Evolutionary conservation across 2,329 filamentous ascomycete genomes (phyloP).

Genomic region (Aureobasidium melanogenum): DNA sequence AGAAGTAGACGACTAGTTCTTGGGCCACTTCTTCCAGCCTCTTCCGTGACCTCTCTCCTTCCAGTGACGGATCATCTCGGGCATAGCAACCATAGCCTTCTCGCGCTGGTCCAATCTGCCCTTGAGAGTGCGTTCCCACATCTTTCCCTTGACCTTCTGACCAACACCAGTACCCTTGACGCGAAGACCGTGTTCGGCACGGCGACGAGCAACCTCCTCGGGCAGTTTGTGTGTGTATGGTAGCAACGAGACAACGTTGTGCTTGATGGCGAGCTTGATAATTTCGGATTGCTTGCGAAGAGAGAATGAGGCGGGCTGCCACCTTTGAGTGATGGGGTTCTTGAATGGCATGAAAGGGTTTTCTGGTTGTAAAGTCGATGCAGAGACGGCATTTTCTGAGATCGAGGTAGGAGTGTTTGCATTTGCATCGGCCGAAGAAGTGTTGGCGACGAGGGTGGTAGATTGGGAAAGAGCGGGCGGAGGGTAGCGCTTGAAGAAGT

Average conservation of each 20-base stretch:
- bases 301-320: conserved; percentile 76
- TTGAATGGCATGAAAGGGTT: conserved; percentile 79
- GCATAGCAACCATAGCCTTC: conserved; percentile 55
- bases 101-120: conserved; percentile 42
- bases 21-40: conserved; percentile 68
- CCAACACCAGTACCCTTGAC: conserved; percentile 85
- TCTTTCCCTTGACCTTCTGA: conserved; percentile 89
- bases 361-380: conserved; percentile 24
- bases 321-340: conserved; percentile 69
- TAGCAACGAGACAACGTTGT: conserved; percentile 27
- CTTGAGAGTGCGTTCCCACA: conserved; percentile 80
- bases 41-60: conserved; percentile 77
- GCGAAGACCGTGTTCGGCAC: conserved; percentile 69
- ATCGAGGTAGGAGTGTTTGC: conserved; percentile 28
- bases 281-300: conserved; percentile 83
- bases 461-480: conserved; percentile 46
- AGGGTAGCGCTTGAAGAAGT: conserved; percentile 86
- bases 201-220: conserved; percentile 58
- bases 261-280: conserved; percentile 70
- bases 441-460: conserved; percentile 24
- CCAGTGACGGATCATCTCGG: conserved; percentile 83
- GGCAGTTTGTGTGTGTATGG: conserved; percentile 26
- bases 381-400: conserved; percentile 30
- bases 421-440: conserved; percentile 34
- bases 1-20: conserved; percentile 21